A percentile compares a stretch with the other conserved stretches of the same genome.
Evolutionary conservation across 2,329 filamentous ascomycete genomes (phyloP).

Genomic region (Paracoccidioides lutzii): DNA sequence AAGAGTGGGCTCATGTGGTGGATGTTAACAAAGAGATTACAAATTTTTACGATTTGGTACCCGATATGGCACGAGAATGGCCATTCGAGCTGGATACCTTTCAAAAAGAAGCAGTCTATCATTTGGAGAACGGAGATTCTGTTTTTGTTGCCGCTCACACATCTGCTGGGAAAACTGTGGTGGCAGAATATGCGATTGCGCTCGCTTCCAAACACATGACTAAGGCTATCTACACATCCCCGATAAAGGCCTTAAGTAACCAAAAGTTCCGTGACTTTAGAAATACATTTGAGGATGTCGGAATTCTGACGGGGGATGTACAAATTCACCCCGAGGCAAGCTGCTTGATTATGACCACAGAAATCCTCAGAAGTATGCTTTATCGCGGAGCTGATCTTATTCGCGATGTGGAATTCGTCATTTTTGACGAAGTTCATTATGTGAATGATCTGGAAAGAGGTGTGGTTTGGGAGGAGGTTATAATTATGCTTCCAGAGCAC

Average conservation of each 20-base stretch:
- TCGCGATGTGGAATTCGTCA: conserved; percentile 94
- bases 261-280: conserved; percentile 97
- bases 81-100: conserved; percentile 96
- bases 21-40: conserved; percentile 84
- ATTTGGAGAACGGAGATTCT: conserved; percentile 89
- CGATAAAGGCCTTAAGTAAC: conserved; percentile 96
- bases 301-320: conserved; percentile 92
- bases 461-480: conserved; percentile 98
- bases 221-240: conserved; percentile 97
- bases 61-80: conserved; percentile 92
- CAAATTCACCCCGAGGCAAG: conserved; percentile 96
- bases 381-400: conserved; percentile 93
- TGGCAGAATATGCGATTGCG: conserved; percentile 95
- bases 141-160: conserved; percentile 98
- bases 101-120: conserved; percentile 96
- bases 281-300: conserved; percentile 82
- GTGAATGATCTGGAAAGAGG: conserved; percentile 93
- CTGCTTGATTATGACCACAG: conserved; percentile 98
- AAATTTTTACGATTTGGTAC: conserved; percentile 89
- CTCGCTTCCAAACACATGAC: conserved; percentile 98
- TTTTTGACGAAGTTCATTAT: conserved; percentile 98
- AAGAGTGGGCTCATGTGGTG: conserved; percentile 97
- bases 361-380: conserved; percentile 95
- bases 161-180: conserved; percentile 94
- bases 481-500: conserved; percentile 97